phyloP scores from a whole-genome alignment of 441 rosid species.

The Eutrema salsugineum region DNA sequence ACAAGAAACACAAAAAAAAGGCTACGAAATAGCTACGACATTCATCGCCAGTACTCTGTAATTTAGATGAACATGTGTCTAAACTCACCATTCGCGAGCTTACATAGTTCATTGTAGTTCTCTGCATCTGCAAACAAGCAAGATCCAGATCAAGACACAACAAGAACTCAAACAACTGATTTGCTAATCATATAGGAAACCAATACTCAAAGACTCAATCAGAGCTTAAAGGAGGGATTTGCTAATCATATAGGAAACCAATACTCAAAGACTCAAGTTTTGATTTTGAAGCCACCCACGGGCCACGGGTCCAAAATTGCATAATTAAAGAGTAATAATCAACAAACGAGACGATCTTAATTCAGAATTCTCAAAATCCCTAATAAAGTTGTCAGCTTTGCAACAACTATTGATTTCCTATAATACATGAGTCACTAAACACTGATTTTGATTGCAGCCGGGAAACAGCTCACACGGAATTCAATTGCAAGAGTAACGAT shows the following conservation, averaged over 20 bases:
- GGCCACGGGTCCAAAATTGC: background rate
- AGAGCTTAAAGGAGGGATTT: background rate
- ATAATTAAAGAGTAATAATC: background rate
- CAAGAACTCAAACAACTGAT: background rate
- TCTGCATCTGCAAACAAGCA: conserved; percentile 52
- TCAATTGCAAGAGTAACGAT: background rate
- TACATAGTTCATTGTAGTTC: conserved; percentile 77
- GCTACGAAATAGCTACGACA: background rate
- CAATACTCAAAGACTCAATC: background rate
- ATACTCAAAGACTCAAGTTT: too few species aligned
- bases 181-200: background rate
- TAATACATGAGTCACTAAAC: background rate
- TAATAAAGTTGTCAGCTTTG: background rate
- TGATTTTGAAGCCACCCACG: conserved; percentile 6
- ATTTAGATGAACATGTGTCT: conserved; percentile 60
- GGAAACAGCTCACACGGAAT: background rate
- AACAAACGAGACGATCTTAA: background rate
- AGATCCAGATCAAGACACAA: background rate
- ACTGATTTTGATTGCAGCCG: background rate
- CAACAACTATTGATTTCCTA: background rate
- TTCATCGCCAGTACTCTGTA: background rate
- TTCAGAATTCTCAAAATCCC: background rate
- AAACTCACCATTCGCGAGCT: conserved; percentile 85
- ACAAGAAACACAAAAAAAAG: background rate
- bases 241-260: too few species aligned